A percentile compares a stretch with the other conserved stretches of the same genome.
phyloP scores from a whole-genome alignment of 129 eudicot genomes.

The Centella asiatica region DNA sequence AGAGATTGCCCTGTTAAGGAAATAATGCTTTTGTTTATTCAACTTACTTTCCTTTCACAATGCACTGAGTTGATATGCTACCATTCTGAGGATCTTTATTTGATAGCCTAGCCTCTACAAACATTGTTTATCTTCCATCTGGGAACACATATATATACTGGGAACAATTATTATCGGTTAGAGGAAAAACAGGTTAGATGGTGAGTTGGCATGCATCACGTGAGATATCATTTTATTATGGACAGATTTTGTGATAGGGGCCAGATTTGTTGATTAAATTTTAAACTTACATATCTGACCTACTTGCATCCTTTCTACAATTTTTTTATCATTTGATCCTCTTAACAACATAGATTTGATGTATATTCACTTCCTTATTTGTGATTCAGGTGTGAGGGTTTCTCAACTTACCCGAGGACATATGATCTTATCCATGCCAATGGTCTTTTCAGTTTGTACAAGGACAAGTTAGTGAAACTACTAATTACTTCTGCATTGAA shows the following conservation, averaged over 20 bases:
- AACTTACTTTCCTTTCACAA: background rate
- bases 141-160: too few relatives aligned
- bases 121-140: too few relatives aligned
- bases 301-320: background rate
- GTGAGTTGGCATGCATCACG: too few relatives aligned
- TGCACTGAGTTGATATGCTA: background rate
- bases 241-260: too few relatives aligned
- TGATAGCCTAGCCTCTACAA: background rate
- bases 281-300: background rate
- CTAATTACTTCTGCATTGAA: background rate
- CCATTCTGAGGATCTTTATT: background rate
- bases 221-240: too few relatives aligned
- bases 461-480: slow-evolving; percentile 65
- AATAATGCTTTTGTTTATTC: background rate
- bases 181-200: too few relatives aligned
- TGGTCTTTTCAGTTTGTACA: slow-evolving; percentile 83
- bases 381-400: slow-evolving; percentile 82
- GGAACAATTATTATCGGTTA: too few relatives aligned
- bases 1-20: background rate
- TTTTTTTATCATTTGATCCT: background rate
- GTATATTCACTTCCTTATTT: background rate
- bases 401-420: slow-evolving; percentile 94
- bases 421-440: slow-evolving; percentile 95
- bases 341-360: background rate
- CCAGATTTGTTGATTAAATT: too few relatives aligned